Base-by-base conservation (phyloP, 208 protist species). In the Acanthamoeba lugdunensis region DNA sequence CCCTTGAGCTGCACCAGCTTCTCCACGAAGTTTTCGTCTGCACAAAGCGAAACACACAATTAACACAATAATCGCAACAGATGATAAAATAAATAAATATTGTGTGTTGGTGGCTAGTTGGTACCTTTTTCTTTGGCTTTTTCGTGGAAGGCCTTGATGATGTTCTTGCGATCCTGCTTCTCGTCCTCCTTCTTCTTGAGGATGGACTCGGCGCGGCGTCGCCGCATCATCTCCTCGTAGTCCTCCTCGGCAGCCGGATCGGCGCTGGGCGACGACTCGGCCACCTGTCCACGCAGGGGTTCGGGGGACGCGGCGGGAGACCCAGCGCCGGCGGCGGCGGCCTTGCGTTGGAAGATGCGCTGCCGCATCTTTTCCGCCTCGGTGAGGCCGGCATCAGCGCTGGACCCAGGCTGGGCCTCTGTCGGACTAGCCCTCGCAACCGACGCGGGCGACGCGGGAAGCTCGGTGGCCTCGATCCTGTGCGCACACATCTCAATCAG, bases 121-220 rank as follows among this genome's bases (percentile, higher is more conserved):
- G 9, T 48, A 85, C 77, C 77, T 41, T 91, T 91, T n/a, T 91
- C 52, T 33, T 87, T 91, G 14, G 54, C 41, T n/a, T 91, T 91
- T 91, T 91, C 85, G 85, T 91, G 63, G 85, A 91, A 91, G 41
- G 30, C 48, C 63, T 91, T 91, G 85, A 91, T 91, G 48, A 91
- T 67, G 41, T 91, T 54, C 85, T 91, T n/a, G 37, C 85, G 54
- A 28, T 91, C 41, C 37, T 91, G 85, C n/a, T n/a, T 48, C 58
- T 91, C 85, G 28, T 91, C 85, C 30, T 91, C 85, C 48, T 91
- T 91, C 61, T 91, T 41, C 61, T 73, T 65, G 9, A 25, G 30
- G 41, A 75, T 30, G 37, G 85, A 7, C 63, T 91, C 85, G 23
- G 18, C 85, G 0, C 85, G 30, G 37, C 63, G 54, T 18, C 48